Evolutionary conservation across 1,139 yeast species (phyloP).

Genomic region (Debaryomyces psychrophilus): DNA sequence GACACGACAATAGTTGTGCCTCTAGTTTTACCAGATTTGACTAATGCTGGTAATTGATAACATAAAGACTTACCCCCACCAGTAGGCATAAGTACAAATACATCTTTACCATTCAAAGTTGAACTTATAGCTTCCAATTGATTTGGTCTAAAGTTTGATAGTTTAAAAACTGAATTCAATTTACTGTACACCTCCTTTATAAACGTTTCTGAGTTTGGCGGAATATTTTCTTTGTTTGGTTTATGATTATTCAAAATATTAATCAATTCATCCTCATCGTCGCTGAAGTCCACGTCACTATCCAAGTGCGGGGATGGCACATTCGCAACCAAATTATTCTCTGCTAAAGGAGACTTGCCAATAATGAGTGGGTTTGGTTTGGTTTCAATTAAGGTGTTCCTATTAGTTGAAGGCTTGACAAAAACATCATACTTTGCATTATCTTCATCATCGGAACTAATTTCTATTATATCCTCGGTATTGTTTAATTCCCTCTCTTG

Average conservation of each 20-base stretch:
- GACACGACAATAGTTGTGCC: slow-evolving; percentile 94
- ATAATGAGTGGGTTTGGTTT: slow-evolving; percentile 7
- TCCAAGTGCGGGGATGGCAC: slow-evolving; percentile 18
- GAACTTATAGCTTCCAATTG: slow-evolving; percentile 88
- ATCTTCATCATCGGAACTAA: slow-evolving; percentile 37
- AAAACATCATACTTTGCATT: slow-evolving; percentile 7
- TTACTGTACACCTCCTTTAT: slow-evolving; percentile 61
- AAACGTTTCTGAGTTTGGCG: slow-evolving; percentile 40
- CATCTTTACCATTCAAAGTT: slow-evolving; percentile 80
- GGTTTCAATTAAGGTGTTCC: not conserved
- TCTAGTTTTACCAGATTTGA: slow-evolving; percentile 67
- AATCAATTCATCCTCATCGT: slow-evolving; percentile 41
- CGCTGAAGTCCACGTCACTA: slow-evolving; percentile 37
- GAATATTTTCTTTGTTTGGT: slow-evolving; percentile 19
- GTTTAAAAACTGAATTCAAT: slow-evolving; percentile 61
- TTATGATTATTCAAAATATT: slow-evolving; percentile 22
- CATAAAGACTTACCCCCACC: slow-evolving; percentile 98
- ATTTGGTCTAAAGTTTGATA: slow-evolving; percentile 73
- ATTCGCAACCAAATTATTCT: slow-evolving; percentile 1
- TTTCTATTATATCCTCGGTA: slow-evolving; percentile 31
- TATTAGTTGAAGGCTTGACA: not conserved
- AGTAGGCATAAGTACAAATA: slow-evolving; percentile 96
- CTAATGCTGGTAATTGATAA: slow-evolving; percentile 91
- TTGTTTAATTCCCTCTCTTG: slow-evolving; percentile 44
- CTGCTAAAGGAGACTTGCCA: slow-evolving; percentile 9